Conservation (phyloP, 2,329 filamentous ascomycete species). For the Aureobasidium pullulans region DNA sequence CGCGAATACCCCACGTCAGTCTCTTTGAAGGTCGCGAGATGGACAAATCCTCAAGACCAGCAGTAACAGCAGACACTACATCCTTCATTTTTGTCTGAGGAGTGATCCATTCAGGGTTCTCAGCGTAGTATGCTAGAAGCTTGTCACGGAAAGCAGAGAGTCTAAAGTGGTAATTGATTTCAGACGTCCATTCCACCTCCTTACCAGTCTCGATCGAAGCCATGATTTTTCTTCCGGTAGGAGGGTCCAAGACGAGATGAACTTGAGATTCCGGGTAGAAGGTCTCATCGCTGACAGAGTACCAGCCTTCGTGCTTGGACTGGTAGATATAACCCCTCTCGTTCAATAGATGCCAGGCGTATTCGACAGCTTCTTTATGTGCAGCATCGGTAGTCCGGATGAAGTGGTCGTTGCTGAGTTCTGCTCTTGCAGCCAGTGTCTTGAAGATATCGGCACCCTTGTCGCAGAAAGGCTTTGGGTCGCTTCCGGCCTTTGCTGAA, state of each 20-base stretch:
- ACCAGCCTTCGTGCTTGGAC: conserved; percentile 87
- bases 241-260: conserved; percentile 65
- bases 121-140: conserved; percentile 70
- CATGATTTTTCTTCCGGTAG: conserved; percentile 76
- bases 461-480: conserved; percentile 83
- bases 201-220: conserved; percentile 81
- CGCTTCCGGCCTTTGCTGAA: conserved; percentile 60
- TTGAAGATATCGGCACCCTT: conserved; percentile 72
- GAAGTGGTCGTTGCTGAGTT: conserved; percentile 75
- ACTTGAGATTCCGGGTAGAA: conserved; percentile 80
- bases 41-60: conserved; percentile 78
- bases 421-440: conserved; percentile 61
- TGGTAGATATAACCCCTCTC: conserved; percentile 74
- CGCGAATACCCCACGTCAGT: conserved; percentile 79
- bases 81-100: conserved; percentile 68
- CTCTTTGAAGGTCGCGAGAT: conserved; percentile 75
- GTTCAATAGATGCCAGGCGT: conserved; percentile 78
- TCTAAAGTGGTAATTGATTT: conserved; percentile 91
- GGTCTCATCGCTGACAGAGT: conserved; percentile 91
- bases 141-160: conserved; percentile 74
- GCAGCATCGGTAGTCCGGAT: conserved; percentile 82
- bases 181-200: conserved; percentile 89
- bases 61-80: conserved; percentile 67
- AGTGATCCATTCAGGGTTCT: conserved; percentile 70
- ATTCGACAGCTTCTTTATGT: conserved; percentile 76